Base-by-base conservation (phyloP, 768 basidiomycete genomes). In the Hygrocybe coccinea region DNA sequence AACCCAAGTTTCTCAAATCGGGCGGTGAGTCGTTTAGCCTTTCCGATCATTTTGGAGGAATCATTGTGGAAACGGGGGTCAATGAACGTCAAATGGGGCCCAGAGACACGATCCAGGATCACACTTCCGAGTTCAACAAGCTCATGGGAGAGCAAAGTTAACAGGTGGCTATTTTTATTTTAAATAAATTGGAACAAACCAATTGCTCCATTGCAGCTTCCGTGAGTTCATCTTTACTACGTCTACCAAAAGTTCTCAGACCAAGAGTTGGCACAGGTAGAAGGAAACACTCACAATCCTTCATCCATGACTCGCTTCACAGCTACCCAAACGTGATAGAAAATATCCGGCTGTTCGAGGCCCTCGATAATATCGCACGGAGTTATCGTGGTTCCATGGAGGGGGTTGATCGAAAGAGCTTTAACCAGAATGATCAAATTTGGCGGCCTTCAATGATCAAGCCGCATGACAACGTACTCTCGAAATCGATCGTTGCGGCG, bases 31-130 rank as follows among this genome's bases (percentile, higher is more conserved):
- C 72, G 68, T 12, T 63, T 62, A 7, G 81, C 81, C 58, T 74
- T 71, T 19, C 64, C 53, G 4, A 79, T 69, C 66, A 86, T 77
- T 24, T 60, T 68, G 2, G 43, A 41, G 1, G 66, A 49, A 59
- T 80, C 64, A 8, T 64, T 61, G 52, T 76, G 68, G n/a, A 69
- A 61, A 37, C 79, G 71, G 6, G 81, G 76, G 64, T 84, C 81
- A 46, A 86, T 65, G 50, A 79, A 78, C 15, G 78, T 72, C 37
- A 80, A 65, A 51, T 84, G 77, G 1, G 76, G 76, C 0, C 81
- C 83, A 3, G 69, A 61, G 43, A 70, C 71, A n/a, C 73, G 67
- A 55, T 78, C 75, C 47, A 76, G 61, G 50, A 82, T 64, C 2
- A 72, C 73, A 4, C 65, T 62, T 19, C 78, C 79, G 22, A 84